Conservation (phyloP, 495 filamentous ascomycete genomes). For the Pseudoneurospora amorphoporcata region DNA sequence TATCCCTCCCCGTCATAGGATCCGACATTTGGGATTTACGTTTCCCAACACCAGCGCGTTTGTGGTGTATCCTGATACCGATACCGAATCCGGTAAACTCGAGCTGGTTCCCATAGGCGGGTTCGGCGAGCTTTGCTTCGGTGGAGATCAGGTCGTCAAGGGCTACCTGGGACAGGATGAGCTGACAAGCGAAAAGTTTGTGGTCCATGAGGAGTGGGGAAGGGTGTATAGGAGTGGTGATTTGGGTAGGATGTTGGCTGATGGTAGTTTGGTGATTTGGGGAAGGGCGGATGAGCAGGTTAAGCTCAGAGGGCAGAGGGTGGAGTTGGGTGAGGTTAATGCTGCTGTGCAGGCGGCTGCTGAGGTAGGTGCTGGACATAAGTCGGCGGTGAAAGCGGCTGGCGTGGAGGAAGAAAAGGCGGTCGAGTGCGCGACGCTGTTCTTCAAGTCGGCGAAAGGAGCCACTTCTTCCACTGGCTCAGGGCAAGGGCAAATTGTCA, state of each 20-base stretch:
- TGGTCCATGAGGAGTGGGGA: slow-evolving; percentile 55
- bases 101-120: slow-evolving; percentile 51
- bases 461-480: slow-evolving; percentile 8
- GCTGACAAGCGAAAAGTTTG: slow-evolving; percentile 48
- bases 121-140: slow-evolving; percentile 71
- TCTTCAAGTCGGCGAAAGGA: slow-evolving; percentile 20
- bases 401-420: slow-evolving; percentile 35
- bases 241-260: slow-evolving; percentile 57
- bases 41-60: slow-evolving; percentile 64
- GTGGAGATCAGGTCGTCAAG: slow-evolving; percentile 66
- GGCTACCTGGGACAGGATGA: slow-evolving; percentile 55
- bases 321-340: slow-evolving; percentile 72
- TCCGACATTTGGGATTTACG: slow-evolving; percentile 48
- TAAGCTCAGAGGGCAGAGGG: slow-evolving; percentile 69
- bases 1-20: slow-evolving; percentile 32
- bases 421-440: slow-evolving; percentile 36
- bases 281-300: slow-evolving; percentile 71
- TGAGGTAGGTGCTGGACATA: not conserved
- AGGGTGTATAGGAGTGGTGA: slow-evolving; percentile 64
- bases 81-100: slow-evolving; percentile 15
- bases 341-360: slow-evolving; percentile 29
- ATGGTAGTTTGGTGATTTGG: slow-evolving; percentile 60
- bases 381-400: not conserved
- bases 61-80: slow-evolving; percentile 38
- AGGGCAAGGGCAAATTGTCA: slow-evolving; percentile 36